phyloP scores from a whole-genome alignment of 305 asterid species.

The Solanum chacoense region DNA sequence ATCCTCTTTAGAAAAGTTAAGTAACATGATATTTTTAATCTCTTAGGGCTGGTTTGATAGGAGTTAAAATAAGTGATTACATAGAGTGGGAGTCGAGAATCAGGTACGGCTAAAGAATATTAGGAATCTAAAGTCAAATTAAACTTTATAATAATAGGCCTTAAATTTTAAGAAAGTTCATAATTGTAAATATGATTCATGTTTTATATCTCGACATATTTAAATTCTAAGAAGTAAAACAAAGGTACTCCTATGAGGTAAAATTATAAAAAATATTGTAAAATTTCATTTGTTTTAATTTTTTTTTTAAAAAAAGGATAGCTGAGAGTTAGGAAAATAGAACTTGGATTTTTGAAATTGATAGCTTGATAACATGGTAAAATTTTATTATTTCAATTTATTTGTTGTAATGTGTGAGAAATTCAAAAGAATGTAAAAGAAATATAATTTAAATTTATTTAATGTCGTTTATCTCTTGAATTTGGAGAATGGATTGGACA shows the following conservation, averaged over 20 bases:
- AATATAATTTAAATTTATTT: background rate
- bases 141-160: background rate
- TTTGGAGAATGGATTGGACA: background rate
- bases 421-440: background rate
- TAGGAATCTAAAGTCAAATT: background rate
- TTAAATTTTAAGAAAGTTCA: background rate
- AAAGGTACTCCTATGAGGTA: background rate
- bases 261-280: background rate
- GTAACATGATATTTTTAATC: background rate
- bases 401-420: background rate
- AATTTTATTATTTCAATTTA: background rate
- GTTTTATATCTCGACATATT: background rate
- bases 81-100: background rate
- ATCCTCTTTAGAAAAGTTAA: too few species aligned
- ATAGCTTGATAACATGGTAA: background rate
- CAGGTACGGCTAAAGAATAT: fast-evolving
- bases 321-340: background rate
- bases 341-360: background rate
- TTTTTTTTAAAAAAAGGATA: background rate
- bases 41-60: background rate
- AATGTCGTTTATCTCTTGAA: too few species aligned
- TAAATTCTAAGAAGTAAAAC: background rate
- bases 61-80: background rate
- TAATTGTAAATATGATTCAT: background rate
- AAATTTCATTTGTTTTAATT: background rate